These are phyloP conservation scores for Russula earlei DNA, from an alignment of 768 basidiomycete genomes.

Conservation along the genomic window DNA sequence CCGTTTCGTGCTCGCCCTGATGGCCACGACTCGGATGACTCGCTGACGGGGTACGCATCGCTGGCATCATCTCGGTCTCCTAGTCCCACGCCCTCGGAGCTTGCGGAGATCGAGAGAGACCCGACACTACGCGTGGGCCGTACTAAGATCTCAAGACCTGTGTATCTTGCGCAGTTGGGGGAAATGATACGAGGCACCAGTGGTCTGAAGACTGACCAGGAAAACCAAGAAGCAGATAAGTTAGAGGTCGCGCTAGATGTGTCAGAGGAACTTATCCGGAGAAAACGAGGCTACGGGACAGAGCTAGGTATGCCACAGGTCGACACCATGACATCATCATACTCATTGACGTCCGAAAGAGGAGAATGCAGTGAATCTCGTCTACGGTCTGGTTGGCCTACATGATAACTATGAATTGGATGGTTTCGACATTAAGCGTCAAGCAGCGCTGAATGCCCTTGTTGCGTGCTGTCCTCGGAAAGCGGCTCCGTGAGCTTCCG, in stretches of 20 bases:
- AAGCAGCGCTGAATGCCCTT: conserved; percentile 69
- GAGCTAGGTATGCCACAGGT: conserved; percentile 62
- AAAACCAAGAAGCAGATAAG: conserved; percentile 59
- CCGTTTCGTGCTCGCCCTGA: neutral
- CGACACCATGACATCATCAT: too few species aligned
- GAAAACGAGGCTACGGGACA: conserved; percentile 75
- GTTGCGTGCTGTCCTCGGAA: conserved; percentile 70
- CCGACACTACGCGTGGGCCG: conserved; percentile 65
- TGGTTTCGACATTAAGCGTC: conserved; percentile 65
- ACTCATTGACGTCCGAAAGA: conserved; percentile 36
- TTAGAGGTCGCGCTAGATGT: conserved; percentile 71
- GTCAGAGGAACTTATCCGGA: conserved; percentile 77
- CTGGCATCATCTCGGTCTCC: conserved; percentile 55
- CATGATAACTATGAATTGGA: conserved; percentile 82
- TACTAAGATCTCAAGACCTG: conserved; percentile 69
- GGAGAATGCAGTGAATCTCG: conserved; percentile 83
- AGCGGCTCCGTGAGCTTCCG: conserved; percentile 64
- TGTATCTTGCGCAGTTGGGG: conserved; percentile 82
- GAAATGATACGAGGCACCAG: conserved; percentile 59
- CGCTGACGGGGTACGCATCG: conserved; percentile 70
- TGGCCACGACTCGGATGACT: conserved; percentile 72
- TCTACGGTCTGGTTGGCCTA: conserved; percentile 59
- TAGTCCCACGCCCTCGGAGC: conserved; percentile 74
- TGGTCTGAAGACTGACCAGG: conserved; percentile 41
- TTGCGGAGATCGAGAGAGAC: conserved; percentile 78